These are phyloP conservation scores for Arabidopsis thaliana DNA, from an alignment of 345 rosid genomes.

Conservation along the genomic window DNA sequence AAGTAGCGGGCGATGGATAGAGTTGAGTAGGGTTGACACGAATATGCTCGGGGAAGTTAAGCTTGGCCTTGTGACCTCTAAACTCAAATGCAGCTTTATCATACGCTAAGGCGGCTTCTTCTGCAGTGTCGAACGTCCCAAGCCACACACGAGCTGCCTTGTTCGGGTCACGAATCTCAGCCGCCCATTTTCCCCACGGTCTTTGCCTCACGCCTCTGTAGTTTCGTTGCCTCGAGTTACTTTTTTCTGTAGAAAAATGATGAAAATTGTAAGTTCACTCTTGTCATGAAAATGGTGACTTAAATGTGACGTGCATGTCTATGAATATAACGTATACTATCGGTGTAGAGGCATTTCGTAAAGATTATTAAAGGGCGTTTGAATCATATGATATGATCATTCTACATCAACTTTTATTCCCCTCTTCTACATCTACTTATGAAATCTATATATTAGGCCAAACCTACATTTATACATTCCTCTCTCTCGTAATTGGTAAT, in stretches of 20 bases:
- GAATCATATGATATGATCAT: constrained; percentile 8
- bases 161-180: constrained; percentile 44
- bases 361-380: not conserved
- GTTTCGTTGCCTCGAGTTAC: constrained; percentile 33
- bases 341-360: not conserved
- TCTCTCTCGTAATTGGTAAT: not conserved
- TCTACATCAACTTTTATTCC: not conserved
- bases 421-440: not conserved
- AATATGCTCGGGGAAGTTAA: constrained; percentile 46
- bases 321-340: constrained; percentile 2
- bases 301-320: constrained; percentile 19
- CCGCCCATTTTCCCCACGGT: constrained; percentile 50
- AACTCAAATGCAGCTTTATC: constrained; percentile 45
- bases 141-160: constrained; percentile 49
- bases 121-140: constrained; percentile 44
- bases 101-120: constrained; percentile 47
- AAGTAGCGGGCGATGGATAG: constrained; percentile 23
- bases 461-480: not conserved
- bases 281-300: not conserved
- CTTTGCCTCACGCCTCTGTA: constrained; percentile 48
- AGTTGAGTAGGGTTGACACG: constrained; percentile 22
- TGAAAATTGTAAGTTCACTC: constrained; percentile 7
- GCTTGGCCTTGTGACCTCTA: constrained; percentile 47
- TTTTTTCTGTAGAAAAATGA: constrained; percentile 27
- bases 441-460: not conserved